These are phyloP conservation scores for Aspergillus fumigatus DNA, from an alignment of 2,329 filamentous ascomycete species.

Conservation along the genomic window DNA sequence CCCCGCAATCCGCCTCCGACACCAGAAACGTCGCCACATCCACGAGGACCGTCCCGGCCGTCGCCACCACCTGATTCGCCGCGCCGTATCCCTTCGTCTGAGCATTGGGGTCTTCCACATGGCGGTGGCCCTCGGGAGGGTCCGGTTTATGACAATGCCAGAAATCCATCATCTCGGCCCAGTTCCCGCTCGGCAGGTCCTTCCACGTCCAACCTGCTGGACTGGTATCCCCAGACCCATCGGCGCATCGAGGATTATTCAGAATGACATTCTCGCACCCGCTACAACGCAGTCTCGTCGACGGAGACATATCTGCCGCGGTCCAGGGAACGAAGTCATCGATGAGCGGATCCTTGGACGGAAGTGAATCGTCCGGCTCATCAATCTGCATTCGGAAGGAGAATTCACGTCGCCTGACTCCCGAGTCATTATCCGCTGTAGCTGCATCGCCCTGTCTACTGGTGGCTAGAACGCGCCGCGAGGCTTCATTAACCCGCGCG, in stretches of 20 bases:
- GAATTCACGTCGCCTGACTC: conserved; percentile 39
- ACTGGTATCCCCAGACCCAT: no score
- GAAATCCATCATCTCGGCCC: conserved; percentile 99
- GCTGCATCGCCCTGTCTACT: conserved; percentile 1
- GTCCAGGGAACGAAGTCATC: conserved; percentile 37
- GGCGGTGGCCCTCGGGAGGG: conserved; percentile 39
- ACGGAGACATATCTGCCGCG: conserved; percentile 32
- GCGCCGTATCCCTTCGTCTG: conserved; percentile 75
- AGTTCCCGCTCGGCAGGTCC: conserved; percentile 91
- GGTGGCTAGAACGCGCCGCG: conserved; percentile 19
- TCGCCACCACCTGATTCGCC: conserved; percentile 65
- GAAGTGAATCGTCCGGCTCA: conserved; percentile 23
- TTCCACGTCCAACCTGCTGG: conserved; percentile 63
- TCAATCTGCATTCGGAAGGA: conserved; percentile 53
- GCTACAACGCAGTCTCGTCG: conserved; percentile 35
- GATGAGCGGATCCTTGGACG: conserved; percentile 18
- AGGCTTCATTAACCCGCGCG: conserved; percentile 26
- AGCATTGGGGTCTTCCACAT: conserved; percentile 48
- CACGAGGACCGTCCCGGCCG: conserved; percentile 67
- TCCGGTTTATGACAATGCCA: conserved; percentile 98
- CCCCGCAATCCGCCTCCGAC: conserved; percentile 59
- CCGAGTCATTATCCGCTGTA: background rate
- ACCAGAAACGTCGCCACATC: conserved; percentile 76
- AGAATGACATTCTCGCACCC: conserved; percentile 32
- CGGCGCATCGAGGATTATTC: conserved; percentile 1